Evolutionary conservation across 352 stramenopile genomes (phyloP).

Genomic region (Pythium phragmitis): DNA sequence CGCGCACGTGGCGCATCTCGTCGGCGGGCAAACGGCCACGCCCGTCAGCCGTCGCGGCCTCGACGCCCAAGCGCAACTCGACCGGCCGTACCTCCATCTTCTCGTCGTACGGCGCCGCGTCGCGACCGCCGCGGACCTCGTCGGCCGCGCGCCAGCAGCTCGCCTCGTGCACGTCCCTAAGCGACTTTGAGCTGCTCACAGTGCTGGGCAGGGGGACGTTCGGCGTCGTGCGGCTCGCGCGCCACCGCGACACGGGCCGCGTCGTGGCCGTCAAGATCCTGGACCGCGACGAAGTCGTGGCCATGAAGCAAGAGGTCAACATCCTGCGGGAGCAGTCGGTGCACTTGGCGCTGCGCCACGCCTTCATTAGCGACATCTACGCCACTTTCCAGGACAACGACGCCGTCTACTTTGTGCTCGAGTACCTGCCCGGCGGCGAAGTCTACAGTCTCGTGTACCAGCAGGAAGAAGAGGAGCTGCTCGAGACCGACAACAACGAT

Average conservation of each 20-base stretch:
- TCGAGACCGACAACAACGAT: constrained; percentile 17
- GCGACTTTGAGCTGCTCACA: constrained; percentile 60
- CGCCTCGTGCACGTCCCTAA: constrained; percentile 27
- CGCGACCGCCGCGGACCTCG: background rate
- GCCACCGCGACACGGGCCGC: constrained; percentile 49
- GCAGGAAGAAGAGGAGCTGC: constrained; percentile 46
- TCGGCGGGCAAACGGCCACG: constrained; percentile 29
- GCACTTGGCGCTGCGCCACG: constrained; percentile 53
- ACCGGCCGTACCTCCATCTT: constrained; percentile 25
- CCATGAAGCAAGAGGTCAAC: constrained; percentile 67
- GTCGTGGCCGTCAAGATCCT: constrained; percentile 68
- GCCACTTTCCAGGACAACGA: constrained; percentile 71
- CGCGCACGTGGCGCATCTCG: constrained; percentile 31
- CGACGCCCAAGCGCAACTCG: constrained; percentile 19
- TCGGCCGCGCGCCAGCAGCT: constrained; percentile 29
- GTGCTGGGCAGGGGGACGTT: constrained; percentile 72
- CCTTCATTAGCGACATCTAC: constrained; percentile 61
- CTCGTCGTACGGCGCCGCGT: background rate
- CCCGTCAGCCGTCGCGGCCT: constrained; percentile 18
- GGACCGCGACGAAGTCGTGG: constrained; percentile 37
- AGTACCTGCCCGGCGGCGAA: constrained; percentile 71
- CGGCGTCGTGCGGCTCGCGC: constrained; percentile 63
- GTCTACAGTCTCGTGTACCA: constrained; percentile 88
- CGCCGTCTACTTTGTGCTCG: constrained; percentile 75
- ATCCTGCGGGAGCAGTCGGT: constrained; percentile 69